Evolutionary conservation across 2,329 filamentous ascomycete species (phyloP).

Genomic region (Coleophoma cylindrospora): DNA sequence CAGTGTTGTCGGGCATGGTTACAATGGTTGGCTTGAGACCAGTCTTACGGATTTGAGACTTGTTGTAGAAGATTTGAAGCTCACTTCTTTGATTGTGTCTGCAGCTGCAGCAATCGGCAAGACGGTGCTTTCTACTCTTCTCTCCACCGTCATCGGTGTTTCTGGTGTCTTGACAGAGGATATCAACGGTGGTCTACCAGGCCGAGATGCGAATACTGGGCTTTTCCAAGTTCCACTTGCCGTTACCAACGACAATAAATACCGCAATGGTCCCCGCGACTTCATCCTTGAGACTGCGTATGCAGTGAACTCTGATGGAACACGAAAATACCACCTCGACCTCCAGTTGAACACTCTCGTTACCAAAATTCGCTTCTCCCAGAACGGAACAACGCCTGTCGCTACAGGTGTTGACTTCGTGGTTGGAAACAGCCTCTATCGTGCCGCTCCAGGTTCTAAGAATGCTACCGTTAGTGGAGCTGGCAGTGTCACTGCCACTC

Average conservation of each 20-base stretch:
- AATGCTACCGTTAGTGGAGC: conserved; percentile 12
- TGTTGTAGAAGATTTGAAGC: conserved; percentile 2
- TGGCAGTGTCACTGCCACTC: conserved; percentile 24
- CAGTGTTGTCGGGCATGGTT: conserved; percentile 7
- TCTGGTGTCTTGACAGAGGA: conserved; percentile 7
- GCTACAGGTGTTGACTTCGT: conserved; percentile 37
- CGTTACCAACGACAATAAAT: conserved; percentile 3
- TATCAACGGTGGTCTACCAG: conserved; percentile 9
- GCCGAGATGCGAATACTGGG: conserved; percentile 8
- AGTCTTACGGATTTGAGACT: conserved; percentile 1
- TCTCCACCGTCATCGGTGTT: conserved; percentile 4
- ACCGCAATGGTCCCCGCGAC: conserved; percentile 12
- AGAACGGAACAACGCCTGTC: conserved; percentile 16
- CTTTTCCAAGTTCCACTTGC: conserved; percentile 13
- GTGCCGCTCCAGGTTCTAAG: conserved; percentile 34
- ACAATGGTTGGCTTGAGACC: conserved; percentile 19
- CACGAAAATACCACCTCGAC: conserved; percentile 14
- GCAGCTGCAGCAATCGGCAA: conserved; percentile 6
- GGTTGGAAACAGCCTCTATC: conserved; percentile 35
- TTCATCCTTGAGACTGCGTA: conserved; percentile 16
- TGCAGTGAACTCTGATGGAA: conserved; percentile 9
- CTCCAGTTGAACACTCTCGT: conserved; percentile 23
- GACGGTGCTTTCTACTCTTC: background rate
- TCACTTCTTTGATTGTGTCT: conserved; percentile 5
- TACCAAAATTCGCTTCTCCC: conserved; percentile 33